Evolutionary conservation across 73 alveolate species (phyloP), one percentile per base, ranked within the genome.

Genomic region (Tetrahymena malaccensis): DNA sequence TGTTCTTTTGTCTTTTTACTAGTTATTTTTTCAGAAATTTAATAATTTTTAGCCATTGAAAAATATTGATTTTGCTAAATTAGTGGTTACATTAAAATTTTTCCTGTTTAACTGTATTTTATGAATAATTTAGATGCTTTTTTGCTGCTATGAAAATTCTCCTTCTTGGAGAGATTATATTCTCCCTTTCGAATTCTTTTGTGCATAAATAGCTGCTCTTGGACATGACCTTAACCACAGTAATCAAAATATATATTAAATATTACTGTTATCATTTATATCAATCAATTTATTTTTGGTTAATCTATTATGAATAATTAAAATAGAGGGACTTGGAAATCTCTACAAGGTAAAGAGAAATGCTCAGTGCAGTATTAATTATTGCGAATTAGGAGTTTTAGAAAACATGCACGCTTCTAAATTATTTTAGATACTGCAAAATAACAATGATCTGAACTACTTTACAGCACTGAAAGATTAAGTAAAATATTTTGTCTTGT

Each of bases 381-480:
- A 94, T 35, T 89, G 95, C 10, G 97, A 95, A 43, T 85, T 57
- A 43, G 97, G 95, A 43, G 97, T 95, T 25, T 58, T 95, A 33
- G 97, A 95, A 34, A 95, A 95, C 56, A 95, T 95, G 95, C 97
- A 95, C 85, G 70, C 94, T 34, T 94, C 97, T 50, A 85, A 94
- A 43, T 85, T 95, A 34, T 95, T 95, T 50, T 43, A 85, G 58
- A 95, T 95, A 33, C 55, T 95, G 17, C 35, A 85, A 34, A 70
- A 33, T 43, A 85, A 95, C 55, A 34, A 93, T 55, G 85, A 95
- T 10, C 84, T 70, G 35, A 94, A 95, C 55, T 50, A 85, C 84
- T 95, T 95, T 85, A 89, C 85, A 43, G 83, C 93, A 55, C 56
- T 95, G 35, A 43, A 70, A 33, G 89, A 70, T n/a, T 31, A 70